phyloP scores from a whole-genome alignment of 371 early-diverging fungal genomes.

The Apophysomyces elegans region DNA sequence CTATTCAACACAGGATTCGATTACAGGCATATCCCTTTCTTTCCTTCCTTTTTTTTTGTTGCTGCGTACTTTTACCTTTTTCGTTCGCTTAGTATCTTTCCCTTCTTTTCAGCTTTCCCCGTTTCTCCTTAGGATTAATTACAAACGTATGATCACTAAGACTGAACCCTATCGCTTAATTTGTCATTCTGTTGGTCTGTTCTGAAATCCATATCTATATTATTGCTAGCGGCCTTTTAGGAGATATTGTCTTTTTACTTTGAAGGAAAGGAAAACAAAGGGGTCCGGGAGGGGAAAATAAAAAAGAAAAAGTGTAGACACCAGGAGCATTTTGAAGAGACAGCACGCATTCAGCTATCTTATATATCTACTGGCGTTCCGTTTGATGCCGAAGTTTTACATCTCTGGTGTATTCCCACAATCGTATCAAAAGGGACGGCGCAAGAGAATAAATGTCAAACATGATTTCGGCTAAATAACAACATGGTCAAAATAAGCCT shows the following conservation, averaged over 20 bases:
- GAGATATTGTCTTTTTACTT: no score
- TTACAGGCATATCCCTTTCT: no score
- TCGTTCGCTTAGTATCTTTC: neutral
- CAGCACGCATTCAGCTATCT: neutral
- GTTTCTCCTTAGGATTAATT: neutral
- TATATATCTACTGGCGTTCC: neutral
- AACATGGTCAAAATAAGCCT: neutral
- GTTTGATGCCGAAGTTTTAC: neutral
- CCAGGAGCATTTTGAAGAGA: neutral
- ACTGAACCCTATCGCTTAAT: slow-evolving; percentile 6
- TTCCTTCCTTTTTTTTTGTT: no score
- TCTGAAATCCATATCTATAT: slow-evolving; percentile 10
- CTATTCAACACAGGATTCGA: neutral
- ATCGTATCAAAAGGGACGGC: slow-evolving; percentile 24
- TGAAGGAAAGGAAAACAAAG: neutral
- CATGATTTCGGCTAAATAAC: slow-evolving; percentile 30
- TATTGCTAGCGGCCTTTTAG: slow-evolving; percentile 4
- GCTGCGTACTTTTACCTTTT: no score
- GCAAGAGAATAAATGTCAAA: slow-evolving; percentile 40
- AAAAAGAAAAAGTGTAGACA: neutral
- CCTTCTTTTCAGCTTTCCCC: neutral
- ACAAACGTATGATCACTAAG: neutral
- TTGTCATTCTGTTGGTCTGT: slow-evolving; percentile 8
- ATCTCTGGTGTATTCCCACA: slow-evolving; percentile 34
- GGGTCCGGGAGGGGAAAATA: neutral